phyloP scores from a whole-genome alignment of 2,329 filamentous ascomycete genomes.

The Phoma sp. region DNA sequence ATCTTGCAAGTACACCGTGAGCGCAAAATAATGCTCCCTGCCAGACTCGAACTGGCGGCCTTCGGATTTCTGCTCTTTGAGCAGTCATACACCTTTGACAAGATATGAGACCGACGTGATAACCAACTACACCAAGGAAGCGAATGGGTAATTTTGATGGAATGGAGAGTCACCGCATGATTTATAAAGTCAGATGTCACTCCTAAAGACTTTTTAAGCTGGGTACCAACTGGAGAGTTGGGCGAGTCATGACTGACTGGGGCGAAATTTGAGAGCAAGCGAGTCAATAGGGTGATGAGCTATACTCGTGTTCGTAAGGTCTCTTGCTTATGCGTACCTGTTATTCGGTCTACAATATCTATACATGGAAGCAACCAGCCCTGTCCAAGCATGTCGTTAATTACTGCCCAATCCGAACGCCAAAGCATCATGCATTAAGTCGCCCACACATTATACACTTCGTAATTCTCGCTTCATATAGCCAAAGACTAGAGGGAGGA shows the following conservation, averaged over 20 bases:
- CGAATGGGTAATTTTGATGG: slow-evolving; percentile 20
- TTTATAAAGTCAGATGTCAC: background rate
- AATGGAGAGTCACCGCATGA: background rate
- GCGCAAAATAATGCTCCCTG: slow-evolving; percentile 29
- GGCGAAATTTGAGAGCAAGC: too few species aligned
- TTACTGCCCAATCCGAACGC: background rate
- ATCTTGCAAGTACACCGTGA: too few species aligned
- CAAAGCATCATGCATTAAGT: slow-evolving; percentile 4
- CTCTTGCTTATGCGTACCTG: too few species aligned
- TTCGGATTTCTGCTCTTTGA: slow-evolving; percentile 40
- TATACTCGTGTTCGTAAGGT: too few species aligned
- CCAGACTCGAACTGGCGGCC: slow-evolving; percentile 49
- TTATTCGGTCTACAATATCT: slow-evolving; percentile 3
- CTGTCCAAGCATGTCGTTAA: too few species aligned
- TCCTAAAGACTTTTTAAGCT: too few species aligned
- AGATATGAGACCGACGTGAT: slow-evolving; percentile 48
- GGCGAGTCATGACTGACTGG: too few species aligned
- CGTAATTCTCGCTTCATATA: background rate
- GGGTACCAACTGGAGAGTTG: too few species aligned
- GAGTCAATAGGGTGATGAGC: too few species aligned
- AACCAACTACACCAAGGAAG: slow-evolving; percentile 49
- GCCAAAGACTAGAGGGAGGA: too few species aligned
- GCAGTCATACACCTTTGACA: slow-evolving; percentile 38
- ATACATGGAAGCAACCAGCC: background rate
- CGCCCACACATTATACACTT: slow-evolving; percentile 8